phyloP scores from a whole-genome alignment of 1,139 yeast species.

The Ogataea hybrid region DNA sequence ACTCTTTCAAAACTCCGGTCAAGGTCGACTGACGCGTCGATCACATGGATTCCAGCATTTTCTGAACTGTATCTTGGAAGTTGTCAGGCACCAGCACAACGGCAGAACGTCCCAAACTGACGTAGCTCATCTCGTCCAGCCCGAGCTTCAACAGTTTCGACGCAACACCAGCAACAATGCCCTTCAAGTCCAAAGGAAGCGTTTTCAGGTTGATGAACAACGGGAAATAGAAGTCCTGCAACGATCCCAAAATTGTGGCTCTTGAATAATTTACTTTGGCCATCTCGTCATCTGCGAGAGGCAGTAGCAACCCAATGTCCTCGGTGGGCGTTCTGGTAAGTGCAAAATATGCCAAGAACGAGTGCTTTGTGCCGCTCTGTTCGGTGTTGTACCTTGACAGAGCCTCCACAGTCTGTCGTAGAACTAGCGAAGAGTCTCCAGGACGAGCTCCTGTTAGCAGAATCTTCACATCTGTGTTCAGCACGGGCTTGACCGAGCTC shows the following conservation, averaged over 20 bases:
- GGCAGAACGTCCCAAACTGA: slow-evolving; percentile 63
- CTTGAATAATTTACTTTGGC: slow-evolving; percentile 43
- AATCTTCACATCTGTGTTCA: slow-evolving; percentile 41
- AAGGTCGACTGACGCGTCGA: slow-evolving; percentile 5
- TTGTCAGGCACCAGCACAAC: slow-evolving; percentile 60
- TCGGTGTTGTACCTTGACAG: slow-evolving; percentile 34
- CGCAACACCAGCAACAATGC: slow-evolving; percentile 69
- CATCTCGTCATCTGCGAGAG: slow-evolving; percentile 41
- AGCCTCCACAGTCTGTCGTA: slow-evolving; percentile 35
- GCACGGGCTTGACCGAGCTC: slow-evolving; percentile 43
- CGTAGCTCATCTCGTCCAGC: slow-evolving; percentile 53
- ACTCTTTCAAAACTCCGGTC: slow-evolving; percentile 2
- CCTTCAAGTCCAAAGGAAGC: slow-evolving; percentile 60
- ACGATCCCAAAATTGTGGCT: slow-evolving; percentile 50
- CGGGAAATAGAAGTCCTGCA: slow-evolving; percentile 58
- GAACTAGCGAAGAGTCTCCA: slow-evolving; percentile 42
- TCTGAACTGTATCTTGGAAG: slow-evolving; percentile 14
- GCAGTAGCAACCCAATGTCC: slow-evolving; percentile 55
- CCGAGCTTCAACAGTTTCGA: slow-evolving; percentile 38
- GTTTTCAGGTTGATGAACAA: slow-evolving; percentile 53
- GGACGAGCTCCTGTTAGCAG: slow-evolving; percentile 63
- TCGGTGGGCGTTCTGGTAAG: slow-evolving; percentile 53
- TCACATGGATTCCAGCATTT: slow-evolving; percentile 6
- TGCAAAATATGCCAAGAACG: slow-evolving; percentile 52
- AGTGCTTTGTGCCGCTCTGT: slow-evolving; percentile 25